These are phyloP conservation scores for Miamiensis avidus DNA, from an alignment of 169 alveolate species.

Conservation along the genomic window DNA sequence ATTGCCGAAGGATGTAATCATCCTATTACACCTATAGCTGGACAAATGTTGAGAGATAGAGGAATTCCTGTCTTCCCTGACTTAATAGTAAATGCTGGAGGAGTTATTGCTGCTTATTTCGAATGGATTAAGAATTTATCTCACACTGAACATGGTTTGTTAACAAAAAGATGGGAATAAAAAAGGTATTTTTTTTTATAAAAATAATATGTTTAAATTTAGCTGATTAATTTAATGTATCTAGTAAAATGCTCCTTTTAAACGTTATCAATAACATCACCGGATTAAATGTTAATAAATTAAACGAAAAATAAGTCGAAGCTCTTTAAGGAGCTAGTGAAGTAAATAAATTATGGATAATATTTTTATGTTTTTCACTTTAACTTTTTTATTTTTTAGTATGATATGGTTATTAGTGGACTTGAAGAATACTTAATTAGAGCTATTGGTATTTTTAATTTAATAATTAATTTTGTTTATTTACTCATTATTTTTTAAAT, in stretches of 20 bases:
- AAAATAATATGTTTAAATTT: neutral
- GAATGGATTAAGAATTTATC: slow-evolving; percentile 48
- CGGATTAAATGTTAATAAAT: slow-evolving; percentile 7
- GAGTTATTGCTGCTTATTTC: slow-evolving; percentile 34
- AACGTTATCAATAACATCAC: slow-evolving; percentile 2
- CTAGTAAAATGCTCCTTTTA: slow-evolving; percentile 2
- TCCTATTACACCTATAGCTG: slow-evolving; percentile 67
- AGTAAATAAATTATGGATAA: neutral
- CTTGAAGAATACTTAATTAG: slow-evolving; percentile 17
- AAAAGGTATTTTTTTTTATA: neutral
- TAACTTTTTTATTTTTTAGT: slow-evolving; percentile 17
- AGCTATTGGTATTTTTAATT: neutral
- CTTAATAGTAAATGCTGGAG: slow-evolving; percentile 38
- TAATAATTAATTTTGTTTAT: too few species aligned
- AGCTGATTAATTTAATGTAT: too few species aligned
- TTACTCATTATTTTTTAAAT: too few species aligned
- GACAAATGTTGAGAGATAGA: slow-evolving; percentile 39
- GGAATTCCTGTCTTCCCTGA: slow-evolving; percentile 41
- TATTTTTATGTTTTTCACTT: neutral
- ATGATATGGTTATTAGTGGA: slow-evolving; percentile 18
- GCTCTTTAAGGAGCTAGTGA: slow-evolving; percentile 23
- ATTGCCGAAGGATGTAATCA: slow-evolving; percentile 72
- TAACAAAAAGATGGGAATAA: slow-evolving; percentile 50
- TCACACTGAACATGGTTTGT: slow-evolving; percentile 36
- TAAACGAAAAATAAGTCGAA: neutral